Evolutionary conservation across 371 early-diverging fungal genomes (phyloP).

Genomic region (Mucor irregularis): DNA sequence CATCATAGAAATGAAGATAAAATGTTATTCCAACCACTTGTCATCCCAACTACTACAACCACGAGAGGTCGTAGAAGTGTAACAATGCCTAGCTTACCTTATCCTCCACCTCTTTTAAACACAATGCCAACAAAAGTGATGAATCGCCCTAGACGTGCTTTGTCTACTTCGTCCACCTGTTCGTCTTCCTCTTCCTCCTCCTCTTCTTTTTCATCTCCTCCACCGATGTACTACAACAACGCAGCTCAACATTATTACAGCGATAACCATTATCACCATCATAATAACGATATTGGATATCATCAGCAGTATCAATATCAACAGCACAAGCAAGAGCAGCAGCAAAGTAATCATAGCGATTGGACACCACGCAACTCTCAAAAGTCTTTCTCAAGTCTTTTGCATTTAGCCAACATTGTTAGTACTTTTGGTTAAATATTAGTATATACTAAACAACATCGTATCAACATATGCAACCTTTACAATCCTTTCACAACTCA

Average conservation of each 20-base stretch:
- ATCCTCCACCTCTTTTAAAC: slow-evolving; percentile 3
- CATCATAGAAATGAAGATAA: slow-evolving; percentile 11
- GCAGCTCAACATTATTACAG: neutral
- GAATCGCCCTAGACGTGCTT: slow-evolving; percentile 17
- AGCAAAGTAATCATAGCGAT: neutral
- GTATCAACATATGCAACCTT: neutral
- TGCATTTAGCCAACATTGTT: slow-evolving; percentile 40
- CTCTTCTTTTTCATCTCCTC: slow-evolving; percentile 9
- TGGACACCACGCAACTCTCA: slow-evolving; percentile 6
- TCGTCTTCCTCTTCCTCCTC: slow-evolving; percentile 12
- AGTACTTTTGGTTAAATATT: slow-evolving; percentile 38
- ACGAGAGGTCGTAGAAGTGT: slow-evolving; percentile 15
- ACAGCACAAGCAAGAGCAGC: slow-evolving; percentile 5
- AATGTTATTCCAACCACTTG: slow-evolving; percentile 13
- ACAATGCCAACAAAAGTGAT: neutral
- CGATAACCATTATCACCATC: slow-evolving; percentile 3
- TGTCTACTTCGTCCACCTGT: slow-evolving; percentile 15
- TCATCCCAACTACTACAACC: too few species aligned
- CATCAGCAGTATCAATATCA: neutral
- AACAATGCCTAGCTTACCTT: slow-evolving; percentile 28
- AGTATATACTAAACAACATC: neutral
- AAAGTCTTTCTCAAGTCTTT: slow-evolving; percentile 21
- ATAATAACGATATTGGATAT: neutral
- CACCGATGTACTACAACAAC: neutral
- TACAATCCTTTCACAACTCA: neutral